phyloP scores from a whole-genome alignment of 768 basidiomycete species.

The Naganishia onofrii region DNA sequence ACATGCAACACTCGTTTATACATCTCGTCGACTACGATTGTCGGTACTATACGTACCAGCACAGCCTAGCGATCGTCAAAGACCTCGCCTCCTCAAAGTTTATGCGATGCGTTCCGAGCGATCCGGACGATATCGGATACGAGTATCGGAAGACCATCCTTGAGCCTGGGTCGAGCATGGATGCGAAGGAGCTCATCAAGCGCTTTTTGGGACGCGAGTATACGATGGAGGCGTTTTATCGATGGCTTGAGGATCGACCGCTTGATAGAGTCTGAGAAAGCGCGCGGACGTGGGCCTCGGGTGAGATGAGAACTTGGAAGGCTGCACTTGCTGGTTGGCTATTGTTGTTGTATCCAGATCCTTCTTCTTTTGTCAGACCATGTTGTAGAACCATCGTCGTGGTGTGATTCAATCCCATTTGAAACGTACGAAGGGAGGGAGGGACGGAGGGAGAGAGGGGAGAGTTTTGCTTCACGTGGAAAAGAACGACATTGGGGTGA shows the following conservation, averaged over 20 bases:
- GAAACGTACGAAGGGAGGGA: too few relatives aligned
- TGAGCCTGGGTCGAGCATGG: conserved; percentile 14
- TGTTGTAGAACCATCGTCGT: too few relatives aligned
- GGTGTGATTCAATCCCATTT: too few relatives aligned
- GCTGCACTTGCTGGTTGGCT: too few relatives aligned
- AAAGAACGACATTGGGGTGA: too few relatives aligned
- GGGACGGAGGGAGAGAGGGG: too few relatives aligned
- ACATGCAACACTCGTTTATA: conserved; percentile 2
- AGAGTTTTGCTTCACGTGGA: too few relatives aligned
- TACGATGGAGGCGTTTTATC: conserved; percentile 5
- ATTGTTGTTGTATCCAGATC: too few relatives aligned
- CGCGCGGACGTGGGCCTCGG: too few relatives aligned
- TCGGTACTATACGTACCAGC: conserved; percentile 23
- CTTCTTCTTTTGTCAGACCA: too few relatives aligned
- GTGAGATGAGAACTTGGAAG: too few relatives aligned
- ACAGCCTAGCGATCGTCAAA: conserved; percentile 3
- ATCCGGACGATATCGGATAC: neutral
- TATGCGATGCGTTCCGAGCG: neutral
- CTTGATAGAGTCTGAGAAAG: neutral
- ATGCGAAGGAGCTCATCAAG: conserved; percentile 1
- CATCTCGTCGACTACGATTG: conserved; percentile 15
- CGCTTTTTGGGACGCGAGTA: conserved; percentile 9
- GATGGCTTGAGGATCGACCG: conserved; percentile 4
- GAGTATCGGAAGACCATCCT: conserved; percentile 19
- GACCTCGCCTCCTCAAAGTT: neutral